Base-by-base conservation (phyloP, 257 asterid species). In the Mentha longifolia region DNA sequence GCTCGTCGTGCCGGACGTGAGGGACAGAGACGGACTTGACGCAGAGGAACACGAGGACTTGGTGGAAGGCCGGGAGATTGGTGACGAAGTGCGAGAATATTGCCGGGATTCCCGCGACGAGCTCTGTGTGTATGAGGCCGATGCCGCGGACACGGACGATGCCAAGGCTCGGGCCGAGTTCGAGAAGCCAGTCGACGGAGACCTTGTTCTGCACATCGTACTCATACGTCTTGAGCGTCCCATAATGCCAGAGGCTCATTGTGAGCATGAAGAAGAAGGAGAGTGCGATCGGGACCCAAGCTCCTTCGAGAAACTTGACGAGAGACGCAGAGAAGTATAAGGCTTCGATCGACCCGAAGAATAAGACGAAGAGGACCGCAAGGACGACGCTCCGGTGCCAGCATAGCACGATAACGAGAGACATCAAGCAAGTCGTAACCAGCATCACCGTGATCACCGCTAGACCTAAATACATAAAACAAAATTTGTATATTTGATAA, bases 371-470 rank as follows among this genome's bases (percentile, higher is more conserved):
- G 59, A 76, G 30, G 16, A 88, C 64, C 0, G 96, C 94, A 1
- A 85, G 77, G 49, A 85, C 2, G 22, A 85, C 87, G 10, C 75
- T 80, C 76, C 46, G 84, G 82, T 77, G 83, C 98, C 98, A 92
- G 80, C 98, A 92, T n/a, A 92, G 30, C n/a, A 92, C 91, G 4
- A 92, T 92, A 15, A 92, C 86, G 4, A 92, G 86, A 13, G 98
- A 92, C 98, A 88, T 92, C 77, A 92, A 74, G 76, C 98, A 92
- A 14, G 98, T 92, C 0, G 98, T 92, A 6, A 92, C 98, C 74
- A 92, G 81, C 98, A 92, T 92, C 59, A 92, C 96, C 0, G 96
- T 88, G 64, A 92, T 92, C 33, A 92, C 96, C 6, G 98, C 98
- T 71, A 92, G 81, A 70, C 98, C 98, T 85, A 82, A 70, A 63